phyloP scores from a whole-genome alignment of 371 early-diverging fungal species.

The Actinomortierella wolfii region DNA sequence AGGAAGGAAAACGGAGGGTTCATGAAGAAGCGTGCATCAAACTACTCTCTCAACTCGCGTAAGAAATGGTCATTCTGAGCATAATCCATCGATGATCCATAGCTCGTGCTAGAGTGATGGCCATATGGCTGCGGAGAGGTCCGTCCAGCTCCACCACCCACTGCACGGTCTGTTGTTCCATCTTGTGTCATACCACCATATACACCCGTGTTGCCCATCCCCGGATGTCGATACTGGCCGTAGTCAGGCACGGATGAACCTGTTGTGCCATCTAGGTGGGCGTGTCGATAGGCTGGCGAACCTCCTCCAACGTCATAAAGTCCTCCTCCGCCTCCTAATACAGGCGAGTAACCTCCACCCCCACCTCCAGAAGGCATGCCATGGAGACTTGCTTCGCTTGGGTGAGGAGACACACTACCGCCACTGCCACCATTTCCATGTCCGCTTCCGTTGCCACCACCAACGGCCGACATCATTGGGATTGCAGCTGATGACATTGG shows the following conservation, averaged over 20 bases:
- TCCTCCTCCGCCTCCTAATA: conserved; percentile 1
- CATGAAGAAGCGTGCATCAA: too few relatives aligned
- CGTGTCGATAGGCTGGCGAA: not conserved
- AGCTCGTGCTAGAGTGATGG: conserved; percentile 11
- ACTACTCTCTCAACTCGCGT: conserved; percentile 36
- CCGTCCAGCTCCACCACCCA: not conserved
- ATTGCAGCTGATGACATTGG: not conserved
- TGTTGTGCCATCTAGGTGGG: not conserved
- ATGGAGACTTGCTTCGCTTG: too few relatives aligned
- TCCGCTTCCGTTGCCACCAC: not conserved
- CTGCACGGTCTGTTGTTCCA: too few relatives aligned
- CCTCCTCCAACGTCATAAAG: not conserved
- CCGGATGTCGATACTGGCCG: conserved; percentile 14
- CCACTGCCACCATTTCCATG: too few relatives aligned
- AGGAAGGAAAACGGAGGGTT: too few relatives aligned
- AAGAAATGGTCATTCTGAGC: conserved; percentile 28
- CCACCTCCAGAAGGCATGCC: too few relatives aligned
- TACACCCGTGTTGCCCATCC: conserved; percentile 1
- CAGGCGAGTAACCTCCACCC: too few relatives aligned
- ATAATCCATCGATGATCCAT: conserved; percentile 37
- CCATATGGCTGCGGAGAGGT: conserved; percentile 6
- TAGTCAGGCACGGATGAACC: conserved; percentile 9
- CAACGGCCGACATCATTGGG: not conserved
- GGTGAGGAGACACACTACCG: too few relatives aligned
- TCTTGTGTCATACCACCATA: too few relatives aligned